Base-by-base conservation (phyloP, 176 grass and related monocot genomes). In the barley (Hordeum vulgare) region DNA sequence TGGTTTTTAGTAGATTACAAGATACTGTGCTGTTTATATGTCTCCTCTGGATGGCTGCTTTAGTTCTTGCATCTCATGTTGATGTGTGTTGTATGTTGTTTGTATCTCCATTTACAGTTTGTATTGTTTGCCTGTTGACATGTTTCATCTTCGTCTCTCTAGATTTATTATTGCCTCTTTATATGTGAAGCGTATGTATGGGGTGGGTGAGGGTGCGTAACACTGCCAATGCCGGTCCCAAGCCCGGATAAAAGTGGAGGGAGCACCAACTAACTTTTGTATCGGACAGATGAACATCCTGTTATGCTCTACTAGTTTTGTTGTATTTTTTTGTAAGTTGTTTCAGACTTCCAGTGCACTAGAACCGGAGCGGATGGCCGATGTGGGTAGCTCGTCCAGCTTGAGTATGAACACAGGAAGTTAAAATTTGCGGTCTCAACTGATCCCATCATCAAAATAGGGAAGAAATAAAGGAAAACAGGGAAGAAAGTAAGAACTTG, bases 161-260 rank as follows among this genome's bases (percentile, higher is more conserved):
- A 51, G 47, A 51, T 51, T 51, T 51, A 51, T 47, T 35, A 35
- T 35, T 18, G 18, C 12, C 44, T 74, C 1, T 67, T 69, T 33
- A 5, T n/a, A 3, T 15, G 4, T 20, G 40, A 3, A 3, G 6
- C 18, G 6, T 23, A 20, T 39, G 36, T 66, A 35, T 36, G n/a
- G 80, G 72, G 25, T 31, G 3, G 35, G 63, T 51, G 47, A 51
- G 86, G 60, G 75, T 80, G 87, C 36, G 37, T 84, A 89, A 89
- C 76, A 89, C 87, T 84, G 81, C 81, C 87, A 28, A 66, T 84
- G 87, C 81, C 47, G 81, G 81, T 85, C 81, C 81, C 81, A 89
- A 80, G 81, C 87, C 81, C 87, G 76, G 87, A 84, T 21, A 56
- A 56, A 56, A 56, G 51, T 56, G 51, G 51, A 56, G 51, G 51